phyloP scores from a whole-genome alignment of 805 yeast species.

The Ogataea methanolica region DNA sequence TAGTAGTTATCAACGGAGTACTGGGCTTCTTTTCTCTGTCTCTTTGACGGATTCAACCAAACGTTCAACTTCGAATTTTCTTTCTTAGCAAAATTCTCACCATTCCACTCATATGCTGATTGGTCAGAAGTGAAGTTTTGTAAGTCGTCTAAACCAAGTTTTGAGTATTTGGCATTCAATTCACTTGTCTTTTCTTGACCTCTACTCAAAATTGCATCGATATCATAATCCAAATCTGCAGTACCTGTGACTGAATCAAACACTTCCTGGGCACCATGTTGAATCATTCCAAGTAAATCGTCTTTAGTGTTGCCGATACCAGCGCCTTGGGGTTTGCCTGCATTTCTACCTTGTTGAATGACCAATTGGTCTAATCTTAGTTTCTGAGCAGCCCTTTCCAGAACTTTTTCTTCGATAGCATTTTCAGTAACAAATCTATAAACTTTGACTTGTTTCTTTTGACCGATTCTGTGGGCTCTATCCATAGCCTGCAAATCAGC shows the following conservation, averaged over 20 bases:
- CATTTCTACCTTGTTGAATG: conserved; percentile 83
- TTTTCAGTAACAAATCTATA: conserved; percentile 91
- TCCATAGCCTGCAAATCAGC: conserved; percentile 99
- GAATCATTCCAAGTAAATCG: conserved; percentile 91
- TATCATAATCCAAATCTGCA: conserved; percentile 53
- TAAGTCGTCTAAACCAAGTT: conserved; percentile 86
- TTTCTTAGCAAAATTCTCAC: conserved; percentile 69
- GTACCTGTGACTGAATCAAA: conserved; percentile 45
- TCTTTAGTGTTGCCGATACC: conserved; percentile 63
- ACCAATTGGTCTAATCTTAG: conserved; percentile 89
- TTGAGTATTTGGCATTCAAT: conserved; percentile 75
- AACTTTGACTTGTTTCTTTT: conserved; percentile 91
- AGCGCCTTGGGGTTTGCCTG: conserved; percentile 36
- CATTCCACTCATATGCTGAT: conserved; percentile 96
- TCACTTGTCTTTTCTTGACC: conserved; percentile 81
- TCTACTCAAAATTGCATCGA: conserved; percentile 72
- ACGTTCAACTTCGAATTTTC: conserved; percentile 38
- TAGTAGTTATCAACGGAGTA: conserved; percentile 75
- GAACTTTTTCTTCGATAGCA: conserved; percentile 93
- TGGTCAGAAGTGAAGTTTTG: conserved; percentile 83
- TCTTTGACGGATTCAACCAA: conserved; percentile 72
- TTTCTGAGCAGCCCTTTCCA: conserved; percentile 94
- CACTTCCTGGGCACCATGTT: conserved; percentile 90
- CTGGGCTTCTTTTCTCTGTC: conserved; percentile 75
- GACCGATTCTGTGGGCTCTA: conserved; percentile 96